A percentile compares a stretch with the other conserved stretches of the same genome.
These are phyloP conservation scores for Pseudogymnoascus sp. DNA, from an alignment of 2,329 filamentous ascomycete species.

Conservation along the genomic window DNA sequence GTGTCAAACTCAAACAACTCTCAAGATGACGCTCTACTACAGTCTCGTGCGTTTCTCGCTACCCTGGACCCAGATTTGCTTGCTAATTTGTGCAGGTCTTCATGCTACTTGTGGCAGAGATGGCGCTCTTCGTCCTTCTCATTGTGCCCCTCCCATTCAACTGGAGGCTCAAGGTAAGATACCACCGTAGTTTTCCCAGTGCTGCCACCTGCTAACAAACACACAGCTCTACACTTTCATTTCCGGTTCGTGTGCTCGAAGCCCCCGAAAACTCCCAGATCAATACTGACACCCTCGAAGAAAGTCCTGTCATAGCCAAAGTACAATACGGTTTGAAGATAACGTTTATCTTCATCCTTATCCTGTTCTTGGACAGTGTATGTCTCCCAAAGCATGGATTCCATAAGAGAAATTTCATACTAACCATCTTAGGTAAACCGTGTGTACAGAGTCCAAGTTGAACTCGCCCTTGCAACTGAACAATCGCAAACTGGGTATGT, in stretches of 20 bases:
- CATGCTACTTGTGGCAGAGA: conserved; percentile 73
- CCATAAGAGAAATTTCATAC: neutral
- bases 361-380: conserved; percentile 95
- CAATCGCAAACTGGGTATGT: conserved; percentile 30
- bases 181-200: neutral
- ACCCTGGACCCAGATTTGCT: neutral
- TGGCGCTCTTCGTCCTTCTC: conserved; percentile 70
- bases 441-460: conserved; percentile 92
- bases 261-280: conserved; percentile 17
- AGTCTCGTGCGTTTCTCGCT: conserved; percentile 35
- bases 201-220: neutral
- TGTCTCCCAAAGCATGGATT: conserved; percentile 34
- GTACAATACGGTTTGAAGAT: conserved; percentile 98
- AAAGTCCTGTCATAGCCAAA: conserved; percentile 63
- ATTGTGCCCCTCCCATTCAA: conserved; percentile 84
- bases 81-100: conserved; percentile 56
- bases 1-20: conserved; percentile 13
- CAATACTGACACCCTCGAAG: conserved; percentile 18
- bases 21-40: conserved; percentile 45
- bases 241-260: conserved; percentile 8
- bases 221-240: conserved; percentile 10
- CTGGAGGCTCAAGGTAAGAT: conserved; percentile 63
- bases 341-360: conserved; percentile 97
- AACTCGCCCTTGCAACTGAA: conserved; percentile 68
- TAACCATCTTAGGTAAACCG: conserved; percentile 45